Evolutionary conservation across 2,329 filamentous ascomycete species (phyloP), one percentile per base, ranked within the genome.

Genomic region (Zymoseptoria passerinii): DNA sequence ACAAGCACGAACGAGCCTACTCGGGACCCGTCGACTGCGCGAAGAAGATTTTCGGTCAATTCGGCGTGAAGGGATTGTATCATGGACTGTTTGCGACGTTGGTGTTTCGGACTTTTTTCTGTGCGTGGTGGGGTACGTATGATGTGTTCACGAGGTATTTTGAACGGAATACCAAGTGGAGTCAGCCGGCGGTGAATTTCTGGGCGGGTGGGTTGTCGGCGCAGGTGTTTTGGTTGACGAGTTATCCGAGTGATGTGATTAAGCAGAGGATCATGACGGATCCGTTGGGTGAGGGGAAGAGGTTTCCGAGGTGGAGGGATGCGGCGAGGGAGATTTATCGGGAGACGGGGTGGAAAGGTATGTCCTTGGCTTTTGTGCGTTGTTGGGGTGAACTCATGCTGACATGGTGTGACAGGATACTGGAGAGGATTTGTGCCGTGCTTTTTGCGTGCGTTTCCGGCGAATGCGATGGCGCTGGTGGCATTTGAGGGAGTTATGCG

Each of bases 231-330:
- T 99, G 94, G 94, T 73, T 96, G 50, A 90, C 88, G 18, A 89
- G 88, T 63, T 97, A 97, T 71, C 92, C 94, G 1, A 89, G 85
- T 52, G 92, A 97, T 72, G 89, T 96, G 20, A 8, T 52, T 5
- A 97, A 97, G 80, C 92, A 97, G 78, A 82, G 91, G 29, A 88
- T 99, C 71, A 97, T 99, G 94, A 96, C 92, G 13, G 94, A 97
- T 74, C 85, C 89, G 4, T 77, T 97, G 55, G 92, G 88, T 1
- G 86, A 87, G 64, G 63, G 55, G 85, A 81, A 84, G 61, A 83
- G 78, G 65, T 97, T 92, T 71, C 78, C 75, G 10, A 77, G 80
- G 53, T 97, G 94, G 94, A 84, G 80, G 70, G 84, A 92, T 65
- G 94, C 92, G 0, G 92, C 89, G 0, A 77, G 71, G 55, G 82